Base-by-base conservation (phyloP, 2,329 filamentous ascomycete genomes). In the Byssoonygena ceratinophila region DNA sequence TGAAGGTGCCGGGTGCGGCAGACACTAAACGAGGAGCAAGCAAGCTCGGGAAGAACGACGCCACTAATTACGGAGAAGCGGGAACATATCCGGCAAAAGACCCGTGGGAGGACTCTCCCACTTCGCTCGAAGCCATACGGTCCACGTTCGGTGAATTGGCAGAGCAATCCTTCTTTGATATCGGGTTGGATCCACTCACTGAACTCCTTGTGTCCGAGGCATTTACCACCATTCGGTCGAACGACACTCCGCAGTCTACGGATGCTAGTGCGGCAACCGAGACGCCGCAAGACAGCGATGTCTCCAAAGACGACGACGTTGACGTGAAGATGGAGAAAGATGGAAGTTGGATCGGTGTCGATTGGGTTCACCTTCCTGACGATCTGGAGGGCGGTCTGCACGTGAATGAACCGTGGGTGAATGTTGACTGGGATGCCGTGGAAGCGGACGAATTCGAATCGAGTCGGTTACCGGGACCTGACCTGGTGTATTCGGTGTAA, bases 201-300 rank as follows among this genome's bases (percentile, higher is more conserved):
- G 65, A 70, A 50, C 66, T 70, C 40, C 57, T 70, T 46, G 65
- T 66, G 32, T 53, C 63, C 1, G 64, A 70, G 34, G 64, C 65
- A 61, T 69, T 68, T 48, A 60, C 56, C 29, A 60, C 60, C 36
- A 62, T 59, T 3, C 64, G 65, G 37, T 57, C 62, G 3, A 60
- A 67, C 34, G 63, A 68, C 45, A 69, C 68, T 0, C 67, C 68
- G 3, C 67, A 69, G 52, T 69, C 68, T 2, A 59, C 66, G 18
- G 68, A 70, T 46, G 60, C 56, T 20, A 63, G 60, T 18, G 53
- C 64, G 43, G 61, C 64, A 51, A 67, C 66, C 27, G 59, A 68
- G 55, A 71, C 68, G 1, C 68, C 68, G 1, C 66, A 65, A 51
- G 65, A 66, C 40, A 63, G 59, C 39, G 67, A 71, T 7, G 54